Base-by-base conservation (phyloP, 2,329 filamentous ascomycete genomes). In the Knufia fluminis region DNA sequence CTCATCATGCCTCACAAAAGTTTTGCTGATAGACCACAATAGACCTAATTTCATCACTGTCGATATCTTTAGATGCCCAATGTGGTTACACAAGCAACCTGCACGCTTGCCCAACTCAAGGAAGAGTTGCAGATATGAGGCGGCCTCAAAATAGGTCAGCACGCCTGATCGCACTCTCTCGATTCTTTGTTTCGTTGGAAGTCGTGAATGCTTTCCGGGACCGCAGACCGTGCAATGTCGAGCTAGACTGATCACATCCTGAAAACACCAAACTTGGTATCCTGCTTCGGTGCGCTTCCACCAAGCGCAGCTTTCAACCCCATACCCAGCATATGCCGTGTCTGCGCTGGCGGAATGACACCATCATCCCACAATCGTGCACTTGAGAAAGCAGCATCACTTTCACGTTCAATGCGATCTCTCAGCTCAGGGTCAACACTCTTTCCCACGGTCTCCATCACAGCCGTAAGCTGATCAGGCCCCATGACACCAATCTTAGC, bases 401-500 rank as follows among this genome's bases (percentile, higher is more conserved):
- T 94, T 72, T 97, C 91, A 46, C 76, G 75, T 64, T 97, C 91
- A 59, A 98, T 97, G 40, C 91, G 76, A 35, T 80, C 80, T 68
- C 85, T 86, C 53, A 97, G 72, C 54, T 82, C 83, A 0, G 86
- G 85, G 64, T 96, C 90, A 1, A 81, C 82, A 52, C 80, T 80
- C 68, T 86, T 85, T 7, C 91, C 90, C 0, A 98, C 91, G 1
- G 90, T 86, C 69, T 89, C 86, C 92, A 98, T 97, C 54, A 98
- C 92, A 3, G 84, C 79, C 6, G 84, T 83, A 31, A 98, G 74
- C 54, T 70, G 67, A 35, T 69, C 91, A 35, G 85, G 78, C 17
- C 92, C 92, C 92, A 98, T 98, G 59, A 98, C 90, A 26, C 86
- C 87, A 46, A 95, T 88, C 63, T 86, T 85, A n/a, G 92, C 89